Base-by-base conservation (phyloP, 148 eudicot species). In the Rhododendron williamsianum region DNA sequence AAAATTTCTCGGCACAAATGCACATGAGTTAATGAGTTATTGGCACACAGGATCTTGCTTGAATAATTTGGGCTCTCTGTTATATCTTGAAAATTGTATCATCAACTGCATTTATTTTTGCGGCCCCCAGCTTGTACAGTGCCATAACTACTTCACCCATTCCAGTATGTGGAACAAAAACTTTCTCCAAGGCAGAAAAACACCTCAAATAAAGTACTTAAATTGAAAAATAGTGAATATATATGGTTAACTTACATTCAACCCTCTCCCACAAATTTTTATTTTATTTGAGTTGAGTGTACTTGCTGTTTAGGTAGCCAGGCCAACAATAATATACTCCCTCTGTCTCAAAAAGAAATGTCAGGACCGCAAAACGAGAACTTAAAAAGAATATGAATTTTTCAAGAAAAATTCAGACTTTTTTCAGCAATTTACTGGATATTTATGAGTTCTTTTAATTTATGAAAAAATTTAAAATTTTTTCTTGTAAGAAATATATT, bases 81-180 rank as follows among this genome's bases (percentile, higher is more conserved):
- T 11, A 2, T 65, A 23, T 11, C 15, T 27, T 25, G 73, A 67
- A 30, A 71, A 30, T 71, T 12, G 38, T 71, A 27, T 71, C 76
- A 30, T 71, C 41, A 30, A 30, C 19, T 71, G 19, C 41, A 71
- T 71, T 71, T 33, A 71, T 81, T 85, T 81, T n/a, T 87, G 89
- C 85, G 87, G 86, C 82, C 89, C 87, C 85, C 67, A 30, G 45
- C 7, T 7, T n/a, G 5, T 36, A 45, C 73, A 87, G 86, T 84
- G 72, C 84, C 73, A 83, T 83, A 78, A 83, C 60, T 54, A 4
- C 60, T 54, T 7, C 13, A 41, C 27, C 52, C 48, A 49, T 65
- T 72, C 73, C 36, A 54, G 81, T 13, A 84, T 83, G 65, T 13
- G 43, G 51, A 43, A 46, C 76, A 74, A 56, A 82, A 56, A 38